phyloP scores from a whole-genome alignment of 1,284 basidiomycete species.

The Melampsora larici-populina region DNA sequence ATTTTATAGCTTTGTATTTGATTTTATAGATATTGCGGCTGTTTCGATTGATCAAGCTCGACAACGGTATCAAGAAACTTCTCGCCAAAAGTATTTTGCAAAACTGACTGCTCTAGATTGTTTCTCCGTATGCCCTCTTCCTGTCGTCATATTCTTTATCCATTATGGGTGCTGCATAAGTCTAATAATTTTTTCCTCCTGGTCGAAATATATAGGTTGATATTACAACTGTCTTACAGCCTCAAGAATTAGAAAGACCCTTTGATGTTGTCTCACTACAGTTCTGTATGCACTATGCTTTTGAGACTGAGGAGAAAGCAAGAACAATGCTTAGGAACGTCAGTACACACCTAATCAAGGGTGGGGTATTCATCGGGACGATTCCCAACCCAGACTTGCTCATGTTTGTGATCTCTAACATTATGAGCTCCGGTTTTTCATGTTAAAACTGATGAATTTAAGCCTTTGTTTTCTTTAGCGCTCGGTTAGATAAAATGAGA shows the following conservation, averaged over 20 bases:
- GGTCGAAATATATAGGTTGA: constrained; percentile 57
- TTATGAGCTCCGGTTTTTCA: no score
- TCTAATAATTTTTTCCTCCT: neutral
- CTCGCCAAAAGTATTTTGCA: constrained; percentile 65
- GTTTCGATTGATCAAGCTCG: constrained; percentile 88
- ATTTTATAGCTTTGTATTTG: neutral
- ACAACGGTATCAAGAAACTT: constrained; percentile 62
- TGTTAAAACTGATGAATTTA: no score
- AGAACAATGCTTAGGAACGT: constrained; percentile 92
- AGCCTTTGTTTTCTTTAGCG: neutral
- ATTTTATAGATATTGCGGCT: constrained; percentile 72
- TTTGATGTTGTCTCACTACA: constrained; percentile 97
- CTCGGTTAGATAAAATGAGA: neutral
- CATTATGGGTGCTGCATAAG: neutral
- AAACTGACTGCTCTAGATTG: constrained; percentile 85
- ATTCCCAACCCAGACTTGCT: constrained; percentile 80
- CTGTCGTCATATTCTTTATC: neutral
- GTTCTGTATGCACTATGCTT: constrained; percentile 99
- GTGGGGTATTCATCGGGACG: constrained; percentile 89
- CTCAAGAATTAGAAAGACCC: constrained; percentile 60
- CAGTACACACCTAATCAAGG: constrained; percentile 69
- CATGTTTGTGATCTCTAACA: constrained; percentile 62
- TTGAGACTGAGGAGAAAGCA: constrained; percentile 79
- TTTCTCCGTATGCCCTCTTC: constrained; percentile 60
- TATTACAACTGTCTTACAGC: constrained; percentile 68